Conservation (phyloP, 2,329 filamentous ascomycete species). For the Biscogniauxia mediterranea region DNA sequence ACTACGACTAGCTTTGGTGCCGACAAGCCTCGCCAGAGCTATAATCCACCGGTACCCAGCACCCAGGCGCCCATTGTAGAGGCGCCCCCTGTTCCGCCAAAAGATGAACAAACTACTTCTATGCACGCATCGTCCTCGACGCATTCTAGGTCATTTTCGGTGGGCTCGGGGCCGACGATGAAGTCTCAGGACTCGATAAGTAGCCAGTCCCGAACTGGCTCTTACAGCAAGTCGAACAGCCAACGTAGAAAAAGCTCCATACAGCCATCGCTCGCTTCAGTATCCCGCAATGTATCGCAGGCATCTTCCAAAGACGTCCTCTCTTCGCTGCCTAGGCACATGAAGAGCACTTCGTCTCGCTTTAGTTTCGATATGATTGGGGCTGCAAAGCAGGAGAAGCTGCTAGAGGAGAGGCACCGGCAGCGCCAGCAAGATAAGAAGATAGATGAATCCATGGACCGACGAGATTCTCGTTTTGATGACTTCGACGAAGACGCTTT, state of each 20-base stretch:
- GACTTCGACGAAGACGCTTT: slow-evolving; percentile 61
- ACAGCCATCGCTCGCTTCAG: slow-evolving; percentile 37
- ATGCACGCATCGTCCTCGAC: slow-evolving; percentile 32
- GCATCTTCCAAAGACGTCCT: slow-evolving; percentile 44
- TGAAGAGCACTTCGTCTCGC: slow-evolving; percentile 74
- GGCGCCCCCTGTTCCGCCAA: slow-evolving; percentile 40
- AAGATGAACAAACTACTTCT: slow-evolving; percentile 32
- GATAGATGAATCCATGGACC: slow-evolving; percentile 37
- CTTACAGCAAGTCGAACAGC: slow-evolving; percentile 12
- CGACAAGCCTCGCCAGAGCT: slow-evolving; percentile 23
- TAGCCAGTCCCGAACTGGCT: slow-evolving; percentile 9
- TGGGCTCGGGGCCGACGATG: slow-evolving; percentile 23
- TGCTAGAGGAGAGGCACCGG: slow-evolving; percentile 71
- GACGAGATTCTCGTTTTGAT: slow-evolving; percentile 54
- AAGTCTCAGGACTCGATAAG: slow-evolving; percentile 19
- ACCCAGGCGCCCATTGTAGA: slow-evolving; percentile 16
- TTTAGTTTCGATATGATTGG: slow-evolving; percentile 83
- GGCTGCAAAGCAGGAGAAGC: slow-evolving; percentile 63
- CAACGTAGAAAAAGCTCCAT: slow-evolving; percentile 26
- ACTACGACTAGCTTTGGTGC: slow-evolving; percentile 15
- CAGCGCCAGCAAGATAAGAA: slow-evolving; percentile 64
- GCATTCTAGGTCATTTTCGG: slow-evolving; percentile 33
- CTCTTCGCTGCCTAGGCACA: slow-evolving; percentile 58
- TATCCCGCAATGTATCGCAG: slow-evolving; percentile 53
- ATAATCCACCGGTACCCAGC: slow-evolving; percentile 18